Percentiles rank a stretch among this genome's conserved stretches.
phyloP scores from a whole-genome alignment of 2,329 filamentous ascomycete genomes.

The Penicillium sp. region DNA sequence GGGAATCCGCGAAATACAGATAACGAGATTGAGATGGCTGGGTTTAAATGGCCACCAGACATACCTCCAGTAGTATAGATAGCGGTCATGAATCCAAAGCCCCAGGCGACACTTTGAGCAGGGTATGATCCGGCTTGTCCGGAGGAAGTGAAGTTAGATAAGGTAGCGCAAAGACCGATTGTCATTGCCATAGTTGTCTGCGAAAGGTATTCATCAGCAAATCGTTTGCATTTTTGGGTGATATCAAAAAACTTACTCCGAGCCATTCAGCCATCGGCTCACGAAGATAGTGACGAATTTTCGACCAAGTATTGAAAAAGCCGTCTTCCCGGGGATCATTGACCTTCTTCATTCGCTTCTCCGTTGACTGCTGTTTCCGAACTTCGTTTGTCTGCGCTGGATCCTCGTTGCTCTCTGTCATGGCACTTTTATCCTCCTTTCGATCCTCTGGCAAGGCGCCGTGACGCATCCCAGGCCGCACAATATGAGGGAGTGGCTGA shows the following conservation, averaged over 20 bases:
- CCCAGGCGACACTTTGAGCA: constrained; percentile 27
- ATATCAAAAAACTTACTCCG: constrained; percentile 15
- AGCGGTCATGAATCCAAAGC: constrained; percentile 37
- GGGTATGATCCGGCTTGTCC: constrained; percentile 25
- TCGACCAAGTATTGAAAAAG: constrained; percentile 31
- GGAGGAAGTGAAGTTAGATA: constrained; percentile 23
- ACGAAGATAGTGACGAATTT: constrained; percentile 24
- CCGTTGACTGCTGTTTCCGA: neutral
- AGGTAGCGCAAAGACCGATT: constrained; percentile 29
- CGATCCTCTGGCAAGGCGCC: constrained; percentile 15
- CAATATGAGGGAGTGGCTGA: constrained; percentile 50
- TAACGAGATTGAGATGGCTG: constrained; percentile 42
- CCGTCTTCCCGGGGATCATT: constrained; percentile 5
- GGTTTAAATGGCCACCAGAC: constrained; percentile 51
- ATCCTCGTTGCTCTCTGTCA: neutral
- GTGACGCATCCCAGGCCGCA: constrained; percentile 48
- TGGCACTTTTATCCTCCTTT: constrained; percentile 9
- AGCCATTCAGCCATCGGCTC: constrained; percentile 34
- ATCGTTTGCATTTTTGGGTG: neutral
- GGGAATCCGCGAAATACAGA: constrained; percentile 38
- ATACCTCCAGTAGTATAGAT: constrained; percentile 49
- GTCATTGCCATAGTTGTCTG: constrained; percentile 30
- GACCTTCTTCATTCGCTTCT: neutral
- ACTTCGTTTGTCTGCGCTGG: neutral
- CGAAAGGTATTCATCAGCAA: neutral